Base-by-base conservation (phyloP, 2,329 filamentous ascomycete species). In the Helminthosporium solani region DNA sequence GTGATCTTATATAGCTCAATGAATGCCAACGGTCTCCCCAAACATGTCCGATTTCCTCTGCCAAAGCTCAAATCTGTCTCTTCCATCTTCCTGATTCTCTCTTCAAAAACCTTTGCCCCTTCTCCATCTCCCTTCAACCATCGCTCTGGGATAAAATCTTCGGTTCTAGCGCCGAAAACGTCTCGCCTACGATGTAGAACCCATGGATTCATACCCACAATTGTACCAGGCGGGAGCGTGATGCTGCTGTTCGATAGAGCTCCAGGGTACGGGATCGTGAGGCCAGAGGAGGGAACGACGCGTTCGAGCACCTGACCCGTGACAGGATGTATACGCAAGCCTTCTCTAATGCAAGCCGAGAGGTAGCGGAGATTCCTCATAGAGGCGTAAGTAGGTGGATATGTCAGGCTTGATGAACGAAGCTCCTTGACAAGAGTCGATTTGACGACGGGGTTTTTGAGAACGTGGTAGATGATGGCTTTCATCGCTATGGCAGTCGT, bases 1-100 rank as follows among this genome's bases (percentile, higher is more conserved):
- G 81, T 64, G 28, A 83, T 73, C 70, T 84, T 85, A 34, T 57
- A 59, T 40, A 67, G 36, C 50, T 70, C 63, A 4, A 66, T 53
- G 28, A 60, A 36, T 23, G 63, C 66, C 23, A 68, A 37, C 25
- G 59, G 53, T 7, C 54, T 47, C 2, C 64, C 66, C 14, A 68
- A 40, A 48, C 66, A 70, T 5, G 56, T 50, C 7, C 64, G 51
- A 23, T 61, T 64, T 3, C 66, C 65, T 3, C 49, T 50, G 4
- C 65, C 66, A 45, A 67, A 70, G 8, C 57, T 42, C 49, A 68
- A 43, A 38, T 67, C 61, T 2, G 58, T 57, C 12, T 60, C 58
- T 73, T 53, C 74, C 66, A 68, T 68, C 38, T 30, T 42, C 46
- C 48, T 60, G 12, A 61, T 31, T 1, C 65, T 40, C 3, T 39